Evolutionary conservation across 2,329 filamentous ascomycete species (phyloP).

Genomic region (Bipolaris oryzae): DNA sequence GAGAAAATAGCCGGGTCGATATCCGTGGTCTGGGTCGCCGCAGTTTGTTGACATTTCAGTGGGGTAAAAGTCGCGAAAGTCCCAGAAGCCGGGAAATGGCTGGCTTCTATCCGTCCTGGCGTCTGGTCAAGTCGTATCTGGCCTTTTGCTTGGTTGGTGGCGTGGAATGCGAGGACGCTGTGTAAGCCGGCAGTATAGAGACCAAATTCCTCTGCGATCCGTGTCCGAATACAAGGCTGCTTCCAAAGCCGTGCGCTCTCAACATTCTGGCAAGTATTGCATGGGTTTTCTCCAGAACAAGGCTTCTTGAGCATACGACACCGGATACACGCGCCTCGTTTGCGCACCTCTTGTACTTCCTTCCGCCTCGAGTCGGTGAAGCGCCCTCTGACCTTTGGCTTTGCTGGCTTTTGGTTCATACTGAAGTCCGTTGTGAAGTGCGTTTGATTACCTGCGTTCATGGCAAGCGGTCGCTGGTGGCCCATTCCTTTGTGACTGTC

Average conservation of each 20-base stretch:
- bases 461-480: conserved; percentile 47
- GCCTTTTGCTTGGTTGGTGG: conserved; percentile 56
- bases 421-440: conserved; percentile 50
- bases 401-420: conserved; percentile 47
- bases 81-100: conserved; percentile 55
- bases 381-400: conserved; percentile 60
- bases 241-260: conserved; percentile 67
- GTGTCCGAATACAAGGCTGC: conserved; percentile 63
- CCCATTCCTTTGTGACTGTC: conserved; percentile 31
- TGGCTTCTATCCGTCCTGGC: conserved; percentile 60
- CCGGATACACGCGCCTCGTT: conserved; percentile 65
- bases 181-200: conserved; percentile 63
- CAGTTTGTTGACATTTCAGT: conserved; percentile 45
- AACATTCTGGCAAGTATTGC: conserved; percentile 64
- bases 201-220: conserved; percentile 63
- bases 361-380: conserved; percentile 63
- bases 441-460: conserved; percentile 44
- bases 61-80: conserved; percentile 57
- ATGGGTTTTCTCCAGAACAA: conserved; percentile 66
- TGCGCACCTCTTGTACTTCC: conserved; percentile 65
- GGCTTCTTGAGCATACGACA: conserved; percentile 70
- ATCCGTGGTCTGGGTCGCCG: conserved; percentile 31
- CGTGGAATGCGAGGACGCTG: conserved; percentile 58
- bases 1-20: conserved; percentile 48
- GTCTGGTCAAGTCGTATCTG: conserved; percentile 57